Base-by-base conservation (phyloP, 352 stramenopile genomes). In the Phytopythium kandeliae region DNA sequence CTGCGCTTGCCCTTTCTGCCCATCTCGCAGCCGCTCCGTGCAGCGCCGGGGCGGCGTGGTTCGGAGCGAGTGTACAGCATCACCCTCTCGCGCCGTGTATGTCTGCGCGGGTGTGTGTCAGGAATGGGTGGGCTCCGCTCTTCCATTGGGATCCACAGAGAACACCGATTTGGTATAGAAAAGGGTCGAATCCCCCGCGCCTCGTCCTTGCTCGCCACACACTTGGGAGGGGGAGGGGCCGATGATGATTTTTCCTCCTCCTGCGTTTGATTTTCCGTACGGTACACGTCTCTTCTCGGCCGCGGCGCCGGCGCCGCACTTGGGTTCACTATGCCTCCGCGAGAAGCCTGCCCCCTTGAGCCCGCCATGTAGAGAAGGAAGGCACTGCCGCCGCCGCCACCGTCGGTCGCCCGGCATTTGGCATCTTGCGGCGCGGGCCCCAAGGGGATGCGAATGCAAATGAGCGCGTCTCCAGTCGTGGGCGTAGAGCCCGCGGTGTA, bases 371-470 rank as follows among this genome's bases (percentile, higher is more conserved):
- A n/a, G n/a, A n/a, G n/a, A n/a, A n/a, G n/a, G n/a, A n/a, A n/a
- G n/a, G n/a, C n/a, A n/a, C n/a, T n/a, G n/a, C n/a, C n/a, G n/a
- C n/a, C n/a, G n/a, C n/a, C 37, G 37, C 37, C 19, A 26, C 8
- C 17, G n/a, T n/a, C 2, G 15, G 13, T 19, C n/a, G 41, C 16
- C n/a, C 30, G 45, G 15, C 45, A 51, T 51, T 51, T 41, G 45
- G 45, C 30, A 40, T 51, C 45, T 51, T 51, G 45, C 45, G 45
- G 45, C 30, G 26, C 12, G n/a, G 16, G 41, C 13, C 21, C n/a
- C 35, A 43, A 17, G 37, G 22, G 21, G 30, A 76, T 79, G 69
- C 69, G 57, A 57, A 79, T 71, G 63, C 63, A 76, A 55, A 62
- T 69, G 57, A 51, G 52, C 30, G 60, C 57, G 36, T 57, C 49